Conservation (phyloP, 805 yeast genomes). For the Brettanomyces naardenensis region DNA sequence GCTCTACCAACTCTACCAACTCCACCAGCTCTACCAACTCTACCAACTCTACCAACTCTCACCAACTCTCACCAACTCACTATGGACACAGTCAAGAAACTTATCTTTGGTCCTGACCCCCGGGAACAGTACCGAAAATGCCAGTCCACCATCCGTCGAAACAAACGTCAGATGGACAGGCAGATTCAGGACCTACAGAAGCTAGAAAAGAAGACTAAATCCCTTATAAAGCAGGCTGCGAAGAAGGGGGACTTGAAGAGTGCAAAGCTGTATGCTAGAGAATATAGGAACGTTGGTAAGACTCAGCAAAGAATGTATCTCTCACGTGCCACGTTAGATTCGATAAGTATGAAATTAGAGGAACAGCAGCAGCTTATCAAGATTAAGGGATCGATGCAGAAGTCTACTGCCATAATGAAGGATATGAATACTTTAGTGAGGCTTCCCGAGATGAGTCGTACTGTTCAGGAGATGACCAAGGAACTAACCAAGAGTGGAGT, state of each 20-base stretch:
- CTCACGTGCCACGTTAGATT: constrained; percentile 79
- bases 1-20: too few relatives aligned
- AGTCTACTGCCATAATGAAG: constrained; percentile 75
- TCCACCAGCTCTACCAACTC: too few relatives aligned
- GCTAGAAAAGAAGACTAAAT: constrained; percentile 68
- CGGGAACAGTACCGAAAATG: constrained; percentile 80
- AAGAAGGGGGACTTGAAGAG: constrained; percentile 68
- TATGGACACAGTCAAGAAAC: too few relatives aligned
- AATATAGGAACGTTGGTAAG: constrained; percentile 61
- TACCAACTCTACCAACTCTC: too few relatives aligned
- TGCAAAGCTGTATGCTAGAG: constrained; percentile 76
- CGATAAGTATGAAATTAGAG: constrained; percentile 80
- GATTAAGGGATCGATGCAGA: constrained; percentile 71
- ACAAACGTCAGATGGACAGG: constrained; percentile 76
- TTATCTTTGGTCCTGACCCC: constrained; percentile 96
- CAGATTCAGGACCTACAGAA: constrained; percentile 55
- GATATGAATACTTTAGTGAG: constrained; percentile 76
- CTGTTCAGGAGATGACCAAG: constrained; percentile 79
- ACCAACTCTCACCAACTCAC: too few relatives aligned
- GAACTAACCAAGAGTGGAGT: constrained; percentile 83
- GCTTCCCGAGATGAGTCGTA: constrained; percentile 70
- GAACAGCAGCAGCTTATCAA: constrained; percentile 86
- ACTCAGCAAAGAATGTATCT: constrained; percentile 68
- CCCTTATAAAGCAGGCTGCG: constrained; percentile 65
- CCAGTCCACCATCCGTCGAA: constrained; percentile 71